Base-by-base conservation (phyloP, 768 basidiomycete genomes). In the Mycena metata region DNA sequence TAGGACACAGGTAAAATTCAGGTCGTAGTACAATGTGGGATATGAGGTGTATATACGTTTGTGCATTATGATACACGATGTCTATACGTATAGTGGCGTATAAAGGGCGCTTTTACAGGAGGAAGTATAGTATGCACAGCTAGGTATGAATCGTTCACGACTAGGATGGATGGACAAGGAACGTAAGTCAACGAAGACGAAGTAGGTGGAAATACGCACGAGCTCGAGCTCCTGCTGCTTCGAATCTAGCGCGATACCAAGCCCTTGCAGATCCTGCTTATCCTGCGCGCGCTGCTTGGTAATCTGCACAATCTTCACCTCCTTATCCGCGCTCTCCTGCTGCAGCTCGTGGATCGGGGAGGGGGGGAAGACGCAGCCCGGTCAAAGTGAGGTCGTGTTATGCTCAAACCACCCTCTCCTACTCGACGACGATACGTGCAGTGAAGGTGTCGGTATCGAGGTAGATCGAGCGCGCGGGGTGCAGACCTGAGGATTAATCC, bases 141-240 rank as follows among this genome's bases (percentile, higher is more conserved):
- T 36, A n/a, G n/a, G n/a, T n/a, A n/a, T n/a, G n/a, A n/a, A n/a
- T n/a, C n/a, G n/a, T n/a, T n/a, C n/a, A n/a, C n/a, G n/a, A 61
- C 52, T 24, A 39, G 39, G 39, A 39, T 39, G 39, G 39, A 49
- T 64, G 56, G 63, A n/a, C 42, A 26, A 74, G 9, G 24, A 51
- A 51, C 9, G 11, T 33, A 8, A 41, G 26, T 51, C 21, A 43
- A 33, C 19, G 67, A 1, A 7, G 12, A 33, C 33, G 58, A 47
- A 70, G 57, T 15, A 9, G 2, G 30, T 30, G 36, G 43, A 16
- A 45, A 73, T 62, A 84, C 88, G 60, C 66, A 98, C 96, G 78
- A 96, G 76, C 76, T 97, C 95, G 43, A 98, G 81, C 77, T 97
- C 96, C 77, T 96, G 95, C 74, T 98, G 96, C 80, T 98, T 98